These are phyloP conservation scores for Rhizophora apiculata DNA, from an alignment of 345 rosid species.

Conservation along the genomic window DNA sequence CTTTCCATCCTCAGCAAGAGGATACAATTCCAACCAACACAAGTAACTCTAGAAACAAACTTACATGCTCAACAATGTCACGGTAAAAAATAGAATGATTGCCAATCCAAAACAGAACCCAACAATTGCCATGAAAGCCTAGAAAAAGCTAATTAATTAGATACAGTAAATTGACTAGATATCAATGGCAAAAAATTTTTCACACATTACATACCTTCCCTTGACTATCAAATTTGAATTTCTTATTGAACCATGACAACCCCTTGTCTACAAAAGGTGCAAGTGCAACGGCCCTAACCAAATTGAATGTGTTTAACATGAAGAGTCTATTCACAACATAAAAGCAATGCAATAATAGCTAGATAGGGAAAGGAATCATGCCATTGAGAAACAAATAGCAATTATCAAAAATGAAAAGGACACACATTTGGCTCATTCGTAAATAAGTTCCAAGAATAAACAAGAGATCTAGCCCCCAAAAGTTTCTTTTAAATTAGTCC, in stretches of 20 bases:
- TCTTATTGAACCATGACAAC: conserved; percentile 71
- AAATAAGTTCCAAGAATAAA: too few relatives aligned
- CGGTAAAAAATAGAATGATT: conserved; percentile 48
- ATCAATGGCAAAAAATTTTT: neutral
- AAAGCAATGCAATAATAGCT: too few relatives aligned
- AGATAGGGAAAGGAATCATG: too few relatives aligned
- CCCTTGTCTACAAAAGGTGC: conserved; percentile 86
- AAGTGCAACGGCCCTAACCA: conserved; percentile 82
- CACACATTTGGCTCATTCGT: too few relatives aligned
- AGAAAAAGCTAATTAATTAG: conserved; percentile 19
- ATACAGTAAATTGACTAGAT: neutral
- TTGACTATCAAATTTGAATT: conserved; percentile 62
- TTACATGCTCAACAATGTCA: conserved; percentile 69
- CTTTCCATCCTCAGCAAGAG: too few relatives aligned
- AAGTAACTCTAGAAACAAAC: neutral
- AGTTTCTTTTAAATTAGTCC: too few relatives aligned
- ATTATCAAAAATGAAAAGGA: too few relatives aligned
- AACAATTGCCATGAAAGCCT: conserved; percentile 67
- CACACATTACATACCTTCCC: conserved; percentile 52
- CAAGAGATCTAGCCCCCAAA: too few relatives aligned
- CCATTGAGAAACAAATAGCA: too few relatives aligned
- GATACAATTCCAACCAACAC: too few relatives aligned
- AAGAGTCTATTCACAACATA: too few relatives aligned
- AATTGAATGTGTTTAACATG: neutral
- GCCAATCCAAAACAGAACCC: conserved; percentile 81